Base-by-base conservation (phyloP, 148 eudicot species). In the Polygonum maritimum region DNA sequence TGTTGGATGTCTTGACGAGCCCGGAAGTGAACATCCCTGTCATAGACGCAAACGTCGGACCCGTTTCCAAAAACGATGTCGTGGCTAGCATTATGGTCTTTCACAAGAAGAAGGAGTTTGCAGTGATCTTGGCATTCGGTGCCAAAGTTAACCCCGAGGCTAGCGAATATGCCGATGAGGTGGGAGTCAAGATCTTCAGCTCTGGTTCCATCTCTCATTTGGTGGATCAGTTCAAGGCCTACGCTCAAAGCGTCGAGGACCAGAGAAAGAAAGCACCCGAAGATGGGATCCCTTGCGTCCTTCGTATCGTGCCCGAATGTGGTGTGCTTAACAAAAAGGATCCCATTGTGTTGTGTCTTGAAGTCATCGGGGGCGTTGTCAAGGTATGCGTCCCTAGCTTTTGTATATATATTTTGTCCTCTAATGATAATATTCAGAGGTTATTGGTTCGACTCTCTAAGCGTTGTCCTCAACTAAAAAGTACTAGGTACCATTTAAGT, bases 1-100 rank as follows among this genome's bases (percentile, higher is more conserved):
- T 92, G 65, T 80, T 92, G 67, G 92, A 90, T 76, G 90, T 94
- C 80, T 80, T 92, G 83, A 90, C 92, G 82, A 83, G 89, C 54
- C 96, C 93, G 33, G 97, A 85, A 41, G 93, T 92, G 45, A 89
- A 78, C 45, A 94, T 92, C 79, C 96, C 96, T 79, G 98, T 92
- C 70, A 92, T 97, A 85, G 94, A 91, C 73, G 88, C 92, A 76
- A 82, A 96, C 81, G 90, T 94, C 77, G 97, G 98, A 33, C 98
- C 98, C 48, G 96, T 94, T 39, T 94, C 90, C 55, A 92, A 90
- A 79, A 94, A 94, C 79, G 98, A 94, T 83, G 97, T 94, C 47
- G 89, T 92, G 96, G 96, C 97, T 21, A 87, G 98, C 74, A 92
- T 90, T 40, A 94, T 94, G 96, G n/a, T n/a, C n/a, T 94, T 94